phyloP scores from a whole-genome alignment of 257 asterid genomes.

The Petunia axillaris region DNA sequence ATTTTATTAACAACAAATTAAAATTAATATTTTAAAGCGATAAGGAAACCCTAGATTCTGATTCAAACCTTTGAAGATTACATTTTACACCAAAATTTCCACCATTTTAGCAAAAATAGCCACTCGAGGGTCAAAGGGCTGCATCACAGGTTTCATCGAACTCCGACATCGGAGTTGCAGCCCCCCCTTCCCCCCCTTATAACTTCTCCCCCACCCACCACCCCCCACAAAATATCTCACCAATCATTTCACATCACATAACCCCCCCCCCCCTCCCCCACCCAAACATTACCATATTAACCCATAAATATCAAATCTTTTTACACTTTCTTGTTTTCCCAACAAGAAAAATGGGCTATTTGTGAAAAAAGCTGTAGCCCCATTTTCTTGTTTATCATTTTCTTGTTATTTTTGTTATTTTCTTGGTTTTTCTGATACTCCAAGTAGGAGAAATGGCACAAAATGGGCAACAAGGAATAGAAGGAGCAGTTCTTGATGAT shows the following conservation, averaged over 20 bases:
- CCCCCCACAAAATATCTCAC: conserved; percentile 2
- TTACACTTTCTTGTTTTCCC: background rate
- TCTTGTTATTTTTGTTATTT: background rate
- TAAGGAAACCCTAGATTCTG: conserved; percentile 24
- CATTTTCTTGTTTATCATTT: background rate
- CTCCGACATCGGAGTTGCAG: conserved; percentile 53
- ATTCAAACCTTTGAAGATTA: background rate
- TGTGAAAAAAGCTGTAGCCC: background rate
- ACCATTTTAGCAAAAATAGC: background rate
- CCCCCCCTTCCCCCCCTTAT: background rate
- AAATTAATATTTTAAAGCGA: background rate
- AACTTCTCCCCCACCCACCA: background rate
- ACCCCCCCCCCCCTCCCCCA: background rate
- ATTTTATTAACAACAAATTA: too few species aligned
- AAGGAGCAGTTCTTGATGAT: conserved; percentile 68
- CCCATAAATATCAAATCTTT: background rate
- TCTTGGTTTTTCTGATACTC: conserved; percentile 20
- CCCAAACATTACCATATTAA: too few species aligned
- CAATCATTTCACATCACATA: background rate
- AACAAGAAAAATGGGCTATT: conserved; percentile 10
- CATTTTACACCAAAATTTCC: background rate
- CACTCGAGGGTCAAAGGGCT: background rate
- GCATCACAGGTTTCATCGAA: conserved; percentile 12
- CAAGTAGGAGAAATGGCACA: conserved; percentile 46
- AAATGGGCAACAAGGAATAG: conserved; percentile 65